These are phyloP conservation scores for Hygrophila difformis DNA, from an alignment of 257 asterid genomes.

Conservation along the genomic window DNA sequence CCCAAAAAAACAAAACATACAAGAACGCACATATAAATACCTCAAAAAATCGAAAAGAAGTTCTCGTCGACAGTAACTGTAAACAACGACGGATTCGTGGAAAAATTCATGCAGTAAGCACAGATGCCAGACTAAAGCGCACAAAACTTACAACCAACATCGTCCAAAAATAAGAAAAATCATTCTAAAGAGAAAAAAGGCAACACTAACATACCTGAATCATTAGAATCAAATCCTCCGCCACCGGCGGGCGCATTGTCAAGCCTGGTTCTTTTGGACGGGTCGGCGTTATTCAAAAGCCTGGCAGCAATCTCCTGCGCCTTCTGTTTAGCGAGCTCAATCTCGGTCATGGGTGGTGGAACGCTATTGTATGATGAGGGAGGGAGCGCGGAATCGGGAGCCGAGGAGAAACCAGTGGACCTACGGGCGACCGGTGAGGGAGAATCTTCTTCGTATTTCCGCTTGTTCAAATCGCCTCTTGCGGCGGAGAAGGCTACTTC, in stretches of 20 bases:
- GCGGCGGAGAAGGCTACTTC: constrained; percentile 39
- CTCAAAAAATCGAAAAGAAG: no score
- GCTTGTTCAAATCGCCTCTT: constrained; percentile 43
- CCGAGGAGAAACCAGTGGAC: constrained; percentile 73
- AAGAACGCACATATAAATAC: no score
- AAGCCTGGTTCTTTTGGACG: constrained; percentile 58
- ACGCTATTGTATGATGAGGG: constrained; percentile 55
- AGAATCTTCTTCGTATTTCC: constrained; percentile 73
- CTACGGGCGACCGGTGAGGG: constrained; percentile 55
- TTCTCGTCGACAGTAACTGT: no score
- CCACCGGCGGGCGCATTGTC: constrained; percentile 50
- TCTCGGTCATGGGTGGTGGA: constrained; percentile 72
- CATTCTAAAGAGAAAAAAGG: no score
- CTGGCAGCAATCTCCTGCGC: constrained; percentile 93
- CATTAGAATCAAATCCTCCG: constrained; percentile 42
- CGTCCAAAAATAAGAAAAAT: no score
- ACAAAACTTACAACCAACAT: no score
- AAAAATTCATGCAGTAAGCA: no score
- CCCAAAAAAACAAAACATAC: no score
- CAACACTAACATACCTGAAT: no score
- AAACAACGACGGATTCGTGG: no score
- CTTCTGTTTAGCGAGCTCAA: constrained; percentile 84
- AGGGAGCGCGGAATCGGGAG: constrained; percentile 41
- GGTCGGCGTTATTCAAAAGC: constrained; percentile 55
- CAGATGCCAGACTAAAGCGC: no score